Evolutionary conservation across 495 filamentous ascomycete genomes (phyloP), one percentile per base, ranked within the genome.

Genomic region (Podospora comata): DNA sequence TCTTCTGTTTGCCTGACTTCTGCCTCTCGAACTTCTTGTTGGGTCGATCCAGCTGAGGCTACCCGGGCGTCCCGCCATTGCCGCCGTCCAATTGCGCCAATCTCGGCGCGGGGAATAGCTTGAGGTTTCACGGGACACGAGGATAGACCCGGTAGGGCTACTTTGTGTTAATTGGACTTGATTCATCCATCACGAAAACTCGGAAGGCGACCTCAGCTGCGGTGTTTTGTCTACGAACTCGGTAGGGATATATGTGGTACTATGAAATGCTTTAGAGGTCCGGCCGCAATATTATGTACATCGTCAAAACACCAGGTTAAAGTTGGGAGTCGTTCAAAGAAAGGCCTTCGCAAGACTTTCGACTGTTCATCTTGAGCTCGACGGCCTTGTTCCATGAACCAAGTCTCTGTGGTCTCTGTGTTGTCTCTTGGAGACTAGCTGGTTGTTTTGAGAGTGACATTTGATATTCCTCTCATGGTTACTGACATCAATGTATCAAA

Each of bases 41-140:
- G 64, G 57, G 60, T 20, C 65, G 5, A 32, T 34, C 20, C 34
- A 19, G 56, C 58, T 61, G 58, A 61, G 54, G 57, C 57, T 67
- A 59, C 48, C 28, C 9, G 65, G 20, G 23, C 5, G 39, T 55
- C 62, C 62, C 62, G 62, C 62, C 55, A 19, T 64, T 64, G 19
- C 23, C 19, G 39, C 39, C 44, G 23, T 18, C 64, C 64, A 56
- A 19, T 44, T 16, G 30, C 32, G 54, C 53, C 53, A 67, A 39
- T 23, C 28, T 19, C n/a, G 18, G 60, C 18, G 48, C n/a, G 48
- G 30, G 30, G 27, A 11, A 23, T 55, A 19, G 62, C 32, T 39
- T 28, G 1, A 64, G 53, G 62, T 64, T 55, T 19, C 39, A 28
- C n/a, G 16, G 61, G 59, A 15, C 32, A 63, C 62, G 44, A 64